Base-by-base conservation (phyloP, 78 protist species). In the Monosiga brevicollis region DNA sequence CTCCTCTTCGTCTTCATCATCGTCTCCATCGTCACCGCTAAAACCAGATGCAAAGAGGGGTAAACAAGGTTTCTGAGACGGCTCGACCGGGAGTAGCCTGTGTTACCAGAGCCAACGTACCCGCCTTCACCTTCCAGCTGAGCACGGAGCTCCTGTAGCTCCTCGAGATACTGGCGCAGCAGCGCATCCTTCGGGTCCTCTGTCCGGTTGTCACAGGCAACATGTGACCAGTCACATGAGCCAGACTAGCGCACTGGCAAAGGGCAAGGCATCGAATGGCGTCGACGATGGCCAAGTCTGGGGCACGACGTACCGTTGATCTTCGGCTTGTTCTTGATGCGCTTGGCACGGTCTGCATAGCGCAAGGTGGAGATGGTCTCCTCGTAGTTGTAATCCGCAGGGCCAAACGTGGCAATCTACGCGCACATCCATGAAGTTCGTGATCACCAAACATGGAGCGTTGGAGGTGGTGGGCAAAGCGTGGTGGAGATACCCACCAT, bases 141-240 rank as follows among this genome's bases (percentile, higher is more conserved):
- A 2, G 73, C 55, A 73, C 80, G 80, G 23, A 87, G 79, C 35
- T 71, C 42, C 70, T 55, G 42, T 34, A 87, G 36, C 34, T 86
- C 87, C n/a, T 71, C 89, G 82, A 79, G 89, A 62, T 88, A 83
- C 73, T 93, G 87, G 22, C 88, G 85, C 70, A 94, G 81, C 85
- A 90, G 84, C 1, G 95, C 91, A 55, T 94, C 97, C 85, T 94
- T 94, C 2, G 97, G 97, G 87, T 94, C 97, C 78, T 91, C 62
- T 49, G 62, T n/a, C n/a, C n/a, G n/a, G n/a, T n/a, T n/a, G n/a
- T n/a, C n/a, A n/a, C n/a, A n/a, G n/a, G n/a, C n/a, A n/a, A n/a
- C n/a, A n/a, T n/a, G n/a, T n/a, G n/a, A n/a, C n/a, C n/a, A n/a
- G n/a, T n/a, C n/a, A n/a, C n/a, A n/a, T n/a, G n/a, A n/a, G n/a